These are phyloP conservation scores for Botrytis fragariae DNA, from an alignment of 2,329 filamentous ascomycete species.

Conservation along the genomic window DNA sequence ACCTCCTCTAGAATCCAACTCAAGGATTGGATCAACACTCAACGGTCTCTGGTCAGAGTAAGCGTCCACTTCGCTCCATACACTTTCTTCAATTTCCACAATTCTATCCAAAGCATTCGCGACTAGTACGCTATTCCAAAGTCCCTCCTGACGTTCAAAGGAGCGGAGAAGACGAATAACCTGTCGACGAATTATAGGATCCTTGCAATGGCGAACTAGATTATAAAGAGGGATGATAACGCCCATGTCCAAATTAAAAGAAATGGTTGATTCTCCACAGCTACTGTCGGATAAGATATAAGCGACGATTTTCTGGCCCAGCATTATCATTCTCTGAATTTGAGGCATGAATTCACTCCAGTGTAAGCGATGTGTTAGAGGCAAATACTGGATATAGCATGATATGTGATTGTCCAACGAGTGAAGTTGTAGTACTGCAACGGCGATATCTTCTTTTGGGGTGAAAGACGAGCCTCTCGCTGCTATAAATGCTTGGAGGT, in stretches of 20 bases:
- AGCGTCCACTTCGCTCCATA: background rate
- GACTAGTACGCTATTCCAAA: constrained; percentile 53
- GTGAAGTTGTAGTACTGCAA: constrained; percentile 21
- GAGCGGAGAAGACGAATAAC: constrained; percentile 59
- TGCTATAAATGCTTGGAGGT: background rate
- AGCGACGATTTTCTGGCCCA: background rate
- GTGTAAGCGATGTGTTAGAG: background rate
- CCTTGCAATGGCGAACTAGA: constrained; percentile 61
- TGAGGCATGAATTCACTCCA: background rate
- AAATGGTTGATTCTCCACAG: constrained; percentile 10
- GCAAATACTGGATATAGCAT: constrained; percentile 18
- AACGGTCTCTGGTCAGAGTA: background rate
- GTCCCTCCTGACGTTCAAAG: constrained; percentile 59
- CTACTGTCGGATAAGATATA: background rate
- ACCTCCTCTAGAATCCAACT: constrained; percentile 23
- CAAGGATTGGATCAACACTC: constrained; percentile 20
- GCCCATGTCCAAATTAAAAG: constrained; percentile 60
- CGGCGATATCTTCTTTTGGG: background rate
- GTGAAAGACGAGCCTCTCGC: background rate
- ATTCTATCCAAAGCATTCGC: constrained; percentile 27
- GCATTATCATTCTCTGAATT: constrained; percentile 1
- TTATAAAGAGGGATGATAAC: constrained; percentile 63
- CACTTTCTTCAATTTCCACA: constrained; percentile 28
- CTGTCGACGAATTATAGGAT: constrained; percentile 53
- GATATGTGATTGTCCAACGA: constrained; percentile 15